These are phyloP conservation scores for Diaporthe sp. DNA, from an alignment of 2,329 filamentous ascomycete species.

Conservation along the genomic window DNA sequence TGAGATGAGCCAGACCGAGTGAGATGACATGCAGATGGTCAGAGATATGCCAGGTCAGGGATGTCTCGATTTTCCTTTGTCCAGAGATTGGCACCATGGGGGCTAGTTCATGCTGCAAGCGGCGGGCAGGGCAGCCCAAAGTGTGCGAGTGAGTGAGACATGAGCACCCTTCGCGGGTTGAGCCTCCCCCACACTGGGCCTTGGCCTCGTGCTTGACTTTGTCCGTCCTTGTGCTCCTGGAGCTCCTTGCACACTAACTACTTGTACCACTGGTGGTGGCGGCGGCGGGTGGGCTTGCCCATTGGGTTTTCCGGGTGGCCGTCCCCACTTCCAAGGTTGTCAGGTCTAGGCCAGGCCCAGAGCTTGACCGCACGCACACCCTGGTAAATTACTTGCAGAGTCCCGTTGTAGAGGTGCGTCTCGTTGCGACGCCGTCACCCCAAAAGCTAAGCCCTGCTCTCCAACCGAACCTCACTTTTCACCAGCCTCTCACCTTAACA, in stretches of 20 bases:
- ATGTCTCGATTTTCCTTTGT: constrained; percentile 7
- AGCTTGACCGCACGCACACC: constrained; percentile 25
- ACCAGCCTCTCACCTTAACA: constrained; percentile 28
- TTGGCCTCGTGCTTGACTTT: constrained; percentile 12
- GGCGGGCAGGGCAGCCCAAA: background rate
- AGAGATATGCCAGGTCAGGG: constrained; percentile 20
- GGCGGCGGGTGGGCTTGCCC: constrained; percentile 3
- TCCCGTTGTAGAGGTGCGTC: constrained; percentile 7
- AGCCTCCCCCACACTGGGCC: constrained; percentile 20
- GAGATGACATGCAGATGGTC: constrained; percentile 17
- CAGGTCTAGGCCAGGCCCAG: constrained; percentile 22
- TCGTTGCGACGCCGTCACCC: constrained; percentile 24
- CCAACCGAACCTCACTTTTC: constrained; percentile 36
- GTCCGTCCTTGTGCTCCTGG: background rate
- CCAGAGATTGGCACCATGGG: constrained; percentile 14
- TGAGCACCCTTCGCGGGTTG: constrained; percentile 1
- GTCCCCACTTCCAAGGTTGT: constrained; percentile 22
- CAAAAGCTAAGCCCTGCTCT: constrained; percentile 20
- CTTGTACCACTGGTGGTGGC: background rate
- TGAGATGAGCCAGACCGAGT: background rate
- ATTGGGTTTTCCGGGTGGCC: background rate
- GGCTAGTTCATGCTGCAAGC: constrained; percentile 28
- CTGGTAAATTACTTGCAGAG: constrained; percentile 30
- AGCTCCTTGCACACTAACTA: no score
- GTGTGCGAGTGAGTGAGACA: background rate